phyloP scores from a whole-genome alignment of 495 filamentous ascomycete genomes.

The Daldinia concentrica region DNA sequence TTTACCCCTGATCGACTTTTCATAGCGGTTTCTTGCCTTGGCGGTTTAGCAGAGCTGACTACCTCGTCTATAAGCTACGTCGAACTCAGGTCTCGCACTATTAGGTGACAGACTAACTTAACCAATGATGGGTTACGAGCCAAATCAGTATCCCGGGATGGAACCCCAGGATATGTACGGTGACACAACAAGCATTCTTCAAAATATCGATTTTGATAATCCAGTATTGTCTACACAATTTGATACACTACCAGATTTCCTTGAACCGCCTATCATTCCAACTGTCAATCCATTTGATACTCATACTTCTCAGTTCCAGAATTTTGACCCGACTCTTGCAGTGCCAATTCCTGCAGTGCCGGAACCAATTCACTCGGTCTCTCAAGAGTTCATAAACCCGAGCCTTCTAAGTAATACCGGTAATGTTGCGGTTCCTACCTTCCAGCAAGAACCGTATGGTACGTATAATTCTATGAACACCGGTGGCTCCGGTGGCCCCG shows the following conservation, averaged over 20 bases:
- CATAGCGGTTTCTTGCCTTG: not conserved
- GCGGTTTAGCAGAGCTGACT: conserved; percentile 27
- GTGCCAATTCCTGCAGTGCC: not conserved
- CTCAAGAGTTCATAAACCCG: conserved; percentile 14
- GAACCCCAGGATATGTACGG: conserved; percentile 1
- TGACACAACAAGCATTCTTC: not conserved
- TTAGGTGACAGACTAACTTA: conserved; percentile 1
- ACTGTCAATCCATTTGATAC: not conserved
- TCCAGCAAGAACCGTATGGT: not conserved
- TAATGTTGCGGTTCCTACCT: not conserved
- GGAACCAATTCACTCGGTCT: not conserved
- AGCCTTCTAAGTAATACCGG: not conserved
- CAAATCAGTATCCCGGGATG: conserved; percentile 1
- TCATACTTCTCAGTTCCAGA: not conserved
- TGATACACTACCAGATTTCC: not conserved
- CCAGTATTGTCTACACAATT: not conserved
- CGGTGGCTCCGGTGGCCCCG: not conserved
- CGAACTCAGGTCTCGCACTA: conserved; percentile 4
- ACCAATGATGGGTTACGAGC: not conserved
- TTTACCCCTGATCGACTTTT: not conserved
- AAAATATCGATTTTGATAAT: conserved; percentile 8
- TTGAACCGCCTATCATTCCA: not conserved
- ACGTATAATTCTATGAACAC: not conserved
- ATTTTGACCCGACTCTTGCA: not conserved
- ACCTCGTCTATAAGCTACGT: conserved; percentile 11